Evolutionary conservation across 345 rosid genomes (phyloP).

Genomic region (Xanthoceras sorbifolium): DNA sequence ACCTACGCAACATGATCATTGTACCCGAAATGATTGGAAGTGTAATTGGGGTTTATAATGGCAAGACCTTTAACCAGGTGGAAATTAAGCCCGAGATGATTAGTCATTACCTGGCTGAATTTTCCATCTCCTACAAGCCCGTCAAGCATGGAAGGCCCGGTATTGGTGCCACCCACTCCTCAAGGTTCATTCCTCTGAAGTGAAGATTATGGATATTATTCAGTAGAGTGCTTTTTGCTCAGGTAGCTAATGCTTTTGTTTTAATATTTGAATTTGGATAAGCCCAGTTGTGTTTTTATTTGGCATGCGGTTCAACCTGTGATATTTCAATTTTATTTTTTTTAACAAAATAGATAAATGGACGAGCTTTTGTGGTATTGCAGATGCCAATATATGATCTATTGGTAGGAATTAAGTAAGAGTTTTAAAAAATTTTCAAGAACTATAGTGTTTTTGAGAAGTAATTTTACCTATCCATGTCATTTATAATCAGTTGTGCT

Average conservation of each 20-base stretch:
- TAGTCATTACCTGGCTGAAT: conserved; percentile 61
- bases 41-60: conserved; percentile 63
- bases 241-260: background rate
- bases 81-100: conserved; percentile 81
- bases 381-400: background rate
- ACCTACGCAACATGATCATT: conserved; percentile 73
- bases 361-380: background rate
- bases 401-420: background rate
- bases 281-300: background rate
- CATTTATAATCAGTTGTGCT: too few relatives aligned
- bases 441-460: background rate
- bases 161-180: conserved; percentile 69
- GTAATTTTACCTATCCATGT: too few relatives aligned
- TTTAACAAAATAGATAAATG: background rate
- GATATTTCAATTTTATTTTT: background rate
- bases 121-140: conserved; percentile 59
- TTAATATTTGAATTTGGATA: background rate
- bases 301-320: background rate
- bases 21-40: conserved; percentile 78
- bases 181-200: conserved; percentile 80
- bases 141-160: conserved; percentile 73
- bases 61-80: conserved; percentile 67
- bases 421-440: background rate
- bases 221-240: background rate
- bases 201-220: conserved; percentile 28